Evolutionary conservation across 1,139 yeast genomes (phyloP).

Genomic region (Magnusiomyces sp.): DNA sequence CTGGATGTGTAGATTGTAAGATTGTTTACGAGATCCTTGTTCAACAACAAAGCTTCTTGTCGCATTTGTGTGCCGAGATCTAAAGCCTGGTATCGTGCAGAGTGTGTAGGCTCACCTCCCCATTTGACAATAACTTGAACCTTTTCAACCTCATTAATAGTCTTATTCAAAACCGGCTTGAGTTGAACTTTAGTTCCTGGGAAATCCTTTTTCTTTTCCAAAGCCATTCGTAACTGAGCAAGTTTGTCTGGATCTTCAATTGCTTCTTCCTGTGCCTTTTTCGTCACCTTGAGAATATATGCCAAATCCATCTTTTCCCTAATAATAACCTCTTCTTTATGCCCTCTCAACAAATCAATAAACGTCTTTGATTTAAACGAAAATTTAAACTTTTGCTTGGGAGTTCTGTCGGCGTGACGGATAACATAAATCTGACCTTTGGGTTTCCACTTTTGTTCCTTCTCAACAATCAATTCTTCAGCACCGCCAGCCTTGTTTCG

Average conservation of each 20-base stretch:
- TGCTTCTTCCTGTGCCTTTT: slow-evolving; percentile 65
- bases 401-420: slow-evolving; percentile 97
- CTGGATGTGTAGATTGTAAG: slow-evolving; percentile 86
- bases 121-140: slow-evolving; percentile 93
- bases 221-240: slow-evolving; percentile 65
- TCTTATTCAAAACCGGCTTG: slow-evolving; percentile 67
- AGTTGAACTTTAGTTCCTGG: slow-evolving; percentile 97
- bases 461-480: slow-evolving; percentile 45
- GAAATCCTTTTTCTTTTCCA: slow-evolving; percentile 78
- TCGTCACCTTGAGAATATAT: slow-evolving; percentile 78
- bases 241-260: slow-evolving; percentile 77
- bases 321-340: slow-evolving; percentile 90
- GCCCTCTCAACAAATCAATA: slow-evolving; percentile 82
- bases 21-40: slow-evolving; percentile 74
- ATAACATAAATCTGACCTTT: slow-evolving; percentile 89
- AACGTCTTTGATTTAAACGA: slow-evolving; percentile 85
- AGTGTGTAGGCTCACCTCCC: slow-evolving; percentile 99
- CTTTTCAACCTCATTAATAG: slow-evolving; percentile 53
- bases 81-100: slow-evolving; percentile 87
- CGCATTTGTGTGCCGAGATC: slow-evolving; percentile 95
- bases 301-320: slow-evolving; percentile 80
- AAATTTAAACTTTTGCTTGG: slow-evolving; percentile 96
- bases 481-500: slow-evolving; percentile 15
- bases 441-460: slow-evolving; percentile 93
- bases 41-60: slow-evolving; percentile 80